Base-by-base conservation (phyloP, 2,329 filamentous ascomycete species). In the Beauveria asiatica region DNA sequence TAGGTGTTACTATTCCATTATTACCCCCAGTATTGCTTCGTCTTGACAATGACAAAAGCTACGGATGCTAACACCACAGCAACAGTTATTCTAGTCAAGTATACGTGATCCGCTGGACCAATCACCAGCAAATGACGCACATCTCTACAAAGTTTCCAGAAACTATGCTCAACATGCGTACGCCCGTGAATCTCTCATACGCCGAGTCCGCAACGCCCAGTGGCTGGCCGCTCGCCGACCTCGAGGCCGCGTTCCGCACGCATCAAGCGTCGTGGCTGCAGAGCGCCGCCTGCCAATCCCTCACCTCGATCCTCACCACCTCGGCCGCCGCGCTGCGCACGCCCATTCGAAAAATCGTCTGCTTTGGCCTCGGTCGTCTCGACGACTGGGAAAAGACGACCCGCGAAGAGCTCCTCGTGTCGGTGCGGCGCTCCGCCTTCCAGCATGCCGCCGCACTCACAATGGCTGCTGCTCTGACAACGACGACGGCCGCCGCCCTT, bases 401-500 rank as follows among this genome's bases (percentile, higher is more conserved):
- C 10, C 25, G 13, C 19, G 57, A 17, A 5, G 30, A 46, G 39
- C 48, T 59, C 49, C 17, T 8, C 10, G n/a, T 5, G 3, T 53
- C 39, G 9, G 25, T 41, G 17, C 10, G n/a, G 25, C 39, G 41
- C 21, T 30, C 48, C n/a, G 41, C 39, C 48, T 27, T 13, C 3
- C 57, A 59, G n/a, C 49, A 64, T 68, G 70, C 64, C 63, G 65
- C 64, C 67, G 69, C 60, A 62, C 64, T 59, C 5, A 59, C 57
- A n/a, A 59, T 59, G 57, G 57, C 48, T 3, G 48, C 45, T n/a
- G 19, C 27, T 3, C 8, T 59, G 39, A 17, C 48, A 7, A 44
- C 9, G 27, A 58, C 17, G 44, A 8, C 21, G 10, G 25, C 27
- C 17, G 11, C 13, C 2, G 13, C 33, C 33, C 3, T 23, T 23